Evolutionary conservation across 2,329 filamentous ascomycete species (phyloP).

Genomic region (Endocalyx cinctus): DNA sequence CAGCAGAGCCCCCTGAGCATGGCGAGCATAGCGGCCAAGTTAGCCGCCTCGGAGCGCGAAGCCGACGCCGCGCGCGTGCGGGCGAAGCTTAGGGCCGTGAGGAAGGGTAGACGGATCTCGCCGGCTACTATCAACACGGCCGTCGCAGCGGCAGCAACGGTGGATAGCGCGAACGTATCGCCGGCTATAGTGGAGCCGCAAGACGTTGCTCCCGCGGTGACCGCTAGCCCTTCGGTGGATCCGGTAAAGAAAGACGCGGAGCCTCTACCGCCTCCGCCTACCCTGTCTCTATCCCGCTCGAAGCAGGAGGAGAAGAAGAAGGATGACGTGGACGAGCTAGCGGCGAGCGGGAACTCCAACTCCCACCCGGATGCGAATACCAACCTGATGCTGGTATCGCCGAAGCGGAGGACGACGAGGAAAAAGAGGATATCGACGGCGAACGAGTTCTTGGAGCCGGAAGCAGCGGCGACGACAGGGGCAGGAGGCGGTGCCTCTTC

Average conservation of each 20-base stretch:
- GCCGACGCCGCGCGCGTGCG: slow-evolving; percentile 59
- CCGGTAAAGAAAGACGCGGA: slow-evolving; percentile 21
- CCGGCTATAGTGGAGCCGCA: background rate
- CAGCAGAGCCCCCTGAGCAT: slow-evolving; percentile 57
- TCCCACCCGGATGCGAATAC: background rate
- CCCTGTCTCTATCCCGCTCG: background rate
- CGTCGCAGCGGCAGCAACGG: background rate
- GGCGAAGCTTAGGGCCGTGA: slow-evolving; percentile 56
- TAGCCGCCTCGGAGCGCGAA: slow-evolving; percentile 59
- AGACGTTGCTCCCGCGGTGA: slow-evolving; percentile 2
- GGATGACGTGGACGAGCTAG: slow-evolving; percentile 4
- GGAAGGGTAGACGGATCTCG: slow-evolving; percentile 26
- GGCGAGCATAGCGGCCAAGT: slow-evolving; percentile 58
- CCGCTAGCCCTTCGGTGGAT: slow-evolving; percentile 12
- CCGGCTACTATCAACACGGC: slow-evolving; percentile 13
- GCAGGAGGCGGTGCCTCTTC: too few species aligned
- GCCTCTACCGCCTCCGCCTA: background rate
- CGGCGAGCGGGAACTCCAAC: background rate
- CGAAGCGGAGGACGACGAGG: background rate
- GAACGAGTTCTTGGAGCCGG: slow-evolving; percentile 1
- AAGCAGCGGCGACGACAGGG: slow-evolving; percentile 1
- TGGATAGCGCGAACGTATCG: background rate
- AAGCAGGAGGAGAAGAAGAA: slow-evolving; percentile 2
- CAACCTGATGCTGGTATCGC: background rate
- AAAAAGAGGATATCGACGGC: slow-evolving; percentile 1